A percentile compares a stretch with the other conserved stretches of the same genome.
phyloP scores from a whole-genome alignment of 768 basidiomycete genomes.

The Strobilomyces dryophilus region DNA sequence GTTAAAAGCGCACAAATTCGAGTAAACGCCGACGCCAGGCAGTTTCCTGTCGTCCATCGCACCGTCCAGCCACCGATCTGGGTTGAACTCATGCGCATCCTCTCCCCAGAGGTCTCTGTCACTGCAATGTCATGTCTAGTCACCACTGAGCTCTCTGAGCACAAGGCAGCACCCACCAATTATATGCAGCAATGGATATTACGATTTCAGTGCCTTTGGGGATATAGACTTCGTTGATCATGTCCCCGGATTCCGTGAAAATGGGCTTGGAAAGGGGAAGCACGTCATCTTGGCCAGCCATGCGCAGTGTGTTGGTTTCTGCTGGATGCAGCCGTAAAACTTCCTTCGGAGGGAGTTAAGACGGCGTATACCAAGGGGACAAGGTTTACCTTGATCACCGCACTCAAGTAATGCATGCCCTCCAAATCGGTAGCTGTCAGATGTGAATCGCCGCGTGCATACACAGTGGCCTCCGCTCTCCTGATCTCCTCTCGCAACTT shows the following conservation, averaged over 20 bases:
- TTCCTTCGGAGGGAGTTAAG: slow-evolving; percentile 33
- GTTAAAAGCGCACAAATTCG: slow-evolving; percentile 10
- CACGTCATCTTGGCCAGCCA: slow-evolving; percentile 48
- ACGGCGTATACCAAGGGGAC: slow-evolving; percentile 9
- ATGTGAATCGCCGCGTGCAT: neutral
- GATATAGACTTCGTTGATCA: slow-evolving; percentile 41
- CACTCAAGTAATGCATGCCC: slow-evolving; percentile 42
- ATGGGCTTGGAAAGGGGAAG: slow-evolving; percentile 56
- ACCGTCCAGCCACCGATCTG: slow-evolving; percentile 9
- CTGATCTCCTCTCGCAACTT: slow-evolving; percentile 43
- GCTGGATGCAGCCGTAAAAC: slow-evolving; percentile 44
- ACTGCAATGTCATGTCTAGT: neutral
- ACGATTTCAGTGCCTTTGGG: slow-evolving; percentile 48
- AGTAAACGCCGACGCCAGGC: slow-evolving; percentile 11
- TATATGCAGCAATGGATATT: slow-evolving; percentile 49
- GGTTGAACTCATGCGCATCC: slow-evolving; percentile 20
- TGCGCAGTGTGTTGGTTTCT: slow-evolving; percentile 45
- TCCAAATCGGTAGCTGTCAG: slow-evolving; percentile 38
- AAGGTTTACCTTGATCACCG: slow-evolving; percentile 29
- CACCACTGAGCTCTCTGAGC: no score
- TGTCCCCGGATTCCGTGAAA: slow-evolving; percentile 40
- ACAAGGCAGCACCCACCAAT: slow-evolving; percentile 42
- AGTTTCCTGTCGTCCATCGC: neutral
- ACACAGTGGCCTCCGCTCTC: neutral
- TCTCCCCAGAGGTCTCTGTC: slow-evolving; percentile 23